A percentile compares a stretch with the other conserved stretches of the same genome.
These are phyloP conservation scores for Colletotrichum brevisporum DNA, from an alignment of 2,329 filamentous ascomycete genomes.

Conservation along the genomic window DNA sequence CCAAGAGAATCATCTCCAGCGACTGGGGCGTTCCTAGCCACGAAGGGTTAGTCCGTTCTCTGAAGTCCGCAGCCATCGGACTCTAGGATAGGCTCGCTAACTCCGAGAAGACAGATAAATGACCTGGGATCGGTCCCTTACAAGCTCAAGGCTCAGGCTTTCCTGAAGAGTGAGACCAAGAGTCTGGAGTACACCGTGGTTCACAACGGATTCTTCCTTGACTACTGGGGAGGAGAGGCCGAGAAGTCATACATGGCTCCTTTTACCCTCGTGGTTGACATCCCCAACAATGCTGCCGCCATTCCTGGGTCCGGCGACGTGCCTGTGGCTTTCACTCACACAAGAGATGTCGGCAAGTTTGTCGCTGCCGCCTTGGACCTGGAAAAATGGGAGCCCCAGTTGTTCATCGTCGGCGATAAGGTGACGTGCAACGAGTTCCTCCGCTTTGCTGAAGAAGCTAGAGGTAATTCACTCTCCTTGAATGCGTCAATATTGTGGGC, in stretches of 20 bases:
- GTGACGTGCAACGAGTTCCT: slow-evolving; percentile 61
- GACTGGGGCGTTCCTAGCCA: slow-evolving; percentile 55
- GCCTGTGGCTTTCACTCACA: slow-evolving; percentile 62
- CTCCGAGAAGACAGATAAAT: slow-evolving; percentile 1
- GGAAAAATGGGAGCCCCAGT: slow-evolving; percentile 58
- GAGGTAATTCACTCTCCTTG: slow-evolving; percentile 48
- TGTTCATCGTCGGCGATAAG: slow-evolving; percentile 55
- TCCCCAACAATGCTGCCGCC: slow-evolving; percentile 58
- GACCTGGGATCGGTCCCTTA: slow-evolving; percentile 18
- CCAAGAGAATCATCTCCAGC: slow-evolving; percentile 59
- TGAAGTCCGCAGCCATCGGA: background rate
- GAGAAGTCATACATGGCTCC: slow-evolving; percentile 55
- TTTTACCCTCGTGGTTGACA: slow-evolving; percentile 59
- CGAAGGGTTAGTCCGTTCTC: slow-evolving; percentile 45
- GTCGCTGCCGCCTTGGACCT: slow-evolving; percentile 57
- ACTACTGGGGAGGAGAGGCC: slow-evolving; percentile 58
- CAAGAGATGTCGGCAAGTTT: slow-evolving; percentile 62
- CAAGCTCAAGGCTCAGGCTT: slow-evolving; percentile 37
- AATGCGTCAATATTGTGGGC: background rate
- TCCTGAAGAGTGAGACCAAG: slow-evolving; percentile 47
- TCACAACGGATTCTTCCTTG: slow-evolving; percentile 60
- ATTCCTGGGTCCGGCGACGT: slow-evolving; percentile 64
- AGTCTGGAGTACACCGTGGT: slow-evolving; percentile 55
- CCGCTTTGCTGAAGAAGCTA: slow-evolving; percentile 52
- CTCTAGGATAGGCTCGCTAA: background rate